phyloP scores from a whole-genome alignment of 2,329 filamentous ascomycete genomes.

The Pseudogymnoascus sp. region DNA sequence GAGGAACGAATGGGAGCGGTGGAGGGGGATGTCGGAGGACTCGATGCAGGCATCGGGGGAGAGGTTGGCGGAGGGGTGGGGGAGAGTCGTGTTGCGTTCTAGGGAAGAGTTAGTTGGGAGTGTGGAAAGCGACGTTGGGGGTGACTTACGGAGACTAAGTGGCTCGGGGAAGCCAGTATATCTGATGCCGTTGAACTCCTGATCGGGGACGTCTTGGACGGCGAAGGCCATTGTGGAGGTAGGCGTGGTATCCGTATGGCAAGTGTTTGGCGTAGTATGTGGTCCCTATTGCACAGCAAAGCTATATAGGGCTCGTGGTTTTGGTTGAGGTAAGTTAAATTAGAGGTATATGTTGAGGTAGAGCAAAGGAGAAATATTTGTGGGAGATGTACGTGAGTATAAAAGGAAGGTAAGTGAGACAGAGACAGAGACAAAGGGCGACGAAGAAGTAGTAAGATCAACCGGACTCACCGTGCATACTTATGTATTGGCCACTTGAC shows the following conservation, averaged over 20 bases:
- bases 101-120: conserved; percentile 16
- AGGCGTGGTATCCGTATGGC: background rate
- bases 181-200: conserved; percentile 22
- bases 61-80: conserved; percentile 53
- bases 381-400: background rate
- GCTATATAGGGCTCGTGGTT: background rate
- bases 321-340: conserved; percentile 1
- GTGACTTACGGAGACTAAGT: conserved; percentile 20
- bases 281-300: background rate
- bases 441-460: background rate
- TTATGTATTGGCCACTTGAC: conserved; percentile 2
- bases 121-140: background rate
- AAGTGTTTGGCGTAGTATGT: background rate
- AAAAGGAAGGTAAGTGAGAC: background rate
- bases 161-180: conserved; percentile 31
- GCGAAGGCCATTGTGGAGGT: background rate
- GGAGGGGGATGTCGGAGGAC: conserved; percentile 43
- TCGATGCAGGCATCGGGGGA: conserved; percentile 49
- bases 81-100: conserved; percentile 51
- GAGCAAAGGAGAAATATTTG: background rate
- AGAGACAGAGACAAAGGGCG: background rate
- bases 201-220: background rate
- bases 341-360: background rate
- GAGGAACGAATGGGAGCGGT: conserved; percentile 18
- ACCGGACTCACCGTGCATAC: background rate